Evolutionary conservation across 306 rosid genomes (phyloP), one percentile per base, ranked within the genome.

Genomic region (Medicago lupulina): DNA sequence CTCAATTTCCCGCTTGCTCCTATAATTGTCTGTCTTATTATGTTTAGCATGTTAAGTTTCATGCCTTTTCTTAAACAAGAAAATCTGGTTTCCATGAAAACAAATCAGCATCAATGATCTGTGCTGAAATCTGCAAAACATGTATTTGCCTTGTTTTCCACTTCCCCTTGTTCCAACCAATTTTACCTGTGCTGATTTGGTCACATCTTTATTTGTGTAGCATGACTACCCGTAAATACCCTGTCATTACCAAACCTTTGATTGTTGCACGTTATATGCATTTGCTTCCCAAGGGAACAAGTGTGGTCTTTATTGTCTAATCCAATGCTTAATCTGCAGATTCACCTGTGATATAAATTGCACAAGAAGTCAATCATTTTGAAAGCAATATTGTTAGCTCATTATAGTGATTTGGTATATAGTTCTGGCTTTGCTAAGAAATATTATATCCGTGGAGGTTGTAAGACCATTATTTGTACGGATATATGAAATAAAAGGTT

Each of bases 281-380:
- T 74, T 59, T 61, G 39, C 76, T 5, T 17, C 13, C 18, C 25
- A 68, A 50, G 13, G 46, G 65, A 28, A 57, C 69, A 25, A 36
- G 47, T 36, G 23, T 59, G 65, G 39, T 64, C 28, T 43, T 63
- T 51, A 34, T 36, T 31, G 41, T 57, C 21, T 8, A 63, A 44
- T 57, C 21, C 4, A 63, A 44, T 77, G 60, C 60, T 15, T 49
- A 9, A 72, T 49, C 6, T 46, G 28, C 36, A 46, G 77, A 40
- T 70, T 49, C 61, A 36, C 57, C 41, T 64, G 50, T 59, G 16
- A 76, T 73, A 44, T 28, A 80, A 80, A 65, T 46, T 65, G 31
- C 38, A 43, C 34, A 65, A 39, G 25, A 58, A 61, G 60, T 23
- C 28, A 8, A 28, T n/a, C 44, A 9, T 55, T 71, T 65, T 43